Evolutionary conservation across 768 basidiomycete species (phyloP), one percentile per base, ranked within the genome.

Genomic region (Naematelia aurantialba): DNA sequence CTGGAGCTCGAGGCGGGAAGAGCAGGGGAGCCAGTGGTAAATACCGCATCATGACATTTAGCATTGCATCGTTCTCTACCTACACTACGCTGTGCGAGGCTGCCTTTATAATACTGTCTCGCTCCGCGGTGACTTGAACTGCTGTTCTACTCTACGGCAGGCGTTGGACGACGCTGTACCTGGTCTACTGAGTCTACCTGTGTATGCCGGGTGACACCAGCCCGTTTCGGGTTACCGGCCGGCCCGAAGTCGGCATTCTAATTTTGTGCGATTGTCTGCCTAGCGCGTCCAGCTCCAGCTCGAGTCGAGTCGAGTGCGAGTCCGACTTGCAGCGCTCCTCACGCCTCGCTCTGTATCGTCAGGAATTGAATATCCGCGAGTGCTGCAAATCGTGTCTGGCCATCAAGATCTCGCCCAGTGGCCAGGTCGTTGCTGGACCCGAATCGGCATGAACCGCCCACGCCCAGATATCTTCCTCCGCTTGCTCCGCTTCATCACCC

Each of bases 361-460:
- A 73, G 50, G 70, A 74, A 78, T 99, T 99, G 82, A 99, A 99
- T 64, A 98, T 91, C 60, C 93, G 83, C 45, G 91, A 93, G 79
- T 98, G 94, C 76, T 92, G 89, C 69, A 91, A 79, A 79, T 97
- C 94, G 76, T 99, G 96, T 59, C 96, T 81, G 42, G 85, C 83
- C 31, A 88, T 85, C 26, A 98, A 81, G 42, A 98, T 87, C 78
- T 99, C 96, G 17, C 92, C 93, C 19, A 99, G 76, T 0, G 94
- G 96, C 94, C 94, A 98, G 14, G 90, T 97, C 68, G 86, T 91
- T 34, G 87, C 87, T 3, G 93, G 91, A 0, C 85, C 87, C 30
- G 79, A 67, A 11, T 79, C 69, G n/a, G 77, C 60, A 49, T 66
- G 70, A 29, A 63, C 52, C 4, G 61, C 64, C 58, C 62, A 66